Conservation (phyloP, 163 green algal genomes). For the Prototheca wickerhamii region DNA sequence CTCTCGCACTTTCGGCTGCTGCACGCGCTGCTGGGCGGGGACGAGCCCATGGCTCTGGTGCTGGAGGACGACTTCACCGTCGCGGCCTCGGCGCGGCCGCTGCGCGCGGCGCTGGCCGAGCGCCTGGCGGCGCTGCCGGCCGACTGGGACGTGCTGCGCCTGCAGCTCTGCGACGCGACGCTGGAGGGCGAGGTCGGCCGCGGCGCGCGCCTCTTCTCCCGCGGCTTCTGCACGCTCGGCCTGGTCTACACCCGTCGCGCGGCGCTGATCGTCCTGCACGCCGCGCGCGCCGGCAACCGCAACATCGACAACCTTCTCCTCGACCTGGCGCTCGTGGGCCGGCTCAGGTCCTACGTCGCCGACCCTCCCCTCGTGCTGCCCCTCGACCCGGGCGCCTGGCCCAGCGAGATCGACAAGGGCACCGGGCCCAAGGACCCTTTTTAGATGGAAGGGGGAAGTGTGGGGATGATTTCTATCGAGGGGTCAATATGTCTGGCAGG, state of each 20-base stretch:
- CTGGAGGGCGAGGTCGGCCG: neutral
- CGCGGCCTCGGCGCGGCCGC: neutral
- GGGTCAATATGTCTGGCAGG: neutral
- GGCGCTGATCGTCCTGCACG: neutral
- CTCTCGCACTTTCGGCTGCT: neutral
- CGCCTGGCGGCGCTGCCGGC: neutral
- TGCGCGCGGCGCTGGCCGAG: neutral
- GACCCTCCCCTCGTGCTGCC: neutral
- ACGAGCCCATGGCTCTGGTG: neutral
- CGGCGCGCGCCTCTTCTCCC: neutral
- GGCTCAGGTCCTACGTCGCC: neutral
- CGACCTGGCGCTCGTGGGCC: neutral
- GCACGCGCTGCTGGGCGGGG: neutral
- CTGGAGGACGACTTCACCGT: conserved; percentile 6
- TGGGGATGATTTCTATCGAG: neutral
- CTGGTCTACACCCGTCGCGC: conserved; percentile 3
- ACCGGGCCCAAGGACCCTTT: conserved; percentile 1
- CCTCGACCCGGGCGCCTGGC: neutral
- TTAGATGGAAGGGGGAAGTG: neutral
- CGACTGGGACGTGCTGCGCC: neutral
- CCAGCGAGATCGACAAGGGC: neutral
- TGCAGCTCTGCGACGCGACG: conserved; percentile 1
- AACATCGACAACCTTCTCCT: conserved; percentile 8
- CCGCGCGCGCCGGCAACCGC: neutral
- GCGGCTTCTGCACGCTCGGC: conserved; percentile 6